Evolutionary conservation across 2,329 filamentous ascomycete species (phyloP).

Genomic region (Magnaporthales sp.): DNA sequence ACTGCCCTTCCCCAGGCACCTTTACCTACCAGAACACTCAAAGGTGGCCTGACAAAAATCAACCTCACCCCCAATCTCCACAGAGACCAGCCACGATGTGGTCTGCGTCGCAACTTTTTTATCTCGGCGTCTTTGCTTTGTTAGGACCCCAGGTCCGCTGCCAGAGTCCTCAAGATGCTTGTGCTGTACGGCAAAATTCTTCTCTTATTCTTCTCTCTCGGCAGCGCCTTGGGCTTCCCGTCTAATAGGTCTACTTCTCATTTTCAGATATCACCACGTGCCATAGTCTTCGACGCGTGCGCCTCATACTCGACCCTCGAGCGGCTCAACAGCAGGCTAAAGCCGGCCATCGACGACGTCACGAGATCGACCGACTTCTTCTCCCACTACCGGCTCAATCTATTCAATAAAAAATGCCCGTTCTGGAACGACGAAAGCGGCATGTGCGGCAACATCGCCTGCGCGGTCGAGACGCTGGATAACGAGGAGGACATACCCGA

Average conservation of each 20-base stretch:
- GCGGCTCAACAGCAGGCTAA: slow-evolving; percentile 66
- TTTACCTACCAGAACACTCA: neutral
- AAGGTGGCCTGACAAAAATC: neutral
- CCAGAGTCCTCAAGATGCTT: slow-evolving; percentile 36
- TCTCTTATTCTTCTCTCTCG: slow-evolving; percentile 8
- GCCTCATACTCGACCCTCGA: slow-evolving; percentile 90
- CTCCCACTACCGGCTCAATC: slow-evolving; percentile 89
- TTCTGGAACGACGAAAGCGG: slow-evolving; percentile 93
- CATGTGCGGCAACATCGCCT: slow-evolving; percentile 95
- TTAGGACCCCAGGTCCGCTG: slow-evolving; percentile 41
- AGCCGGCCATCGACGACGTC: slow-evolving; percentile 69
- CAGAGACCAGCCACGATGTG: slow-evolving; percentile 30
- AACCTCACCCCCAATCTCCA: neutral
- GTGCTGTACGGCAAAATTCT: slow-evolving; percentile 37
- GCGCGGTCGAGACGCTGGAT: slow-evolving; percentile 88
- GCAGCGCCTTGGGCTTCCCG: slow-evolving; percentile 9
- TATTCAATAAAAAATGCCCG: slow-evolving; percentile 89
- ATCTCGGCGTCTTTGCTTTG: slow-evolving; percentile 46
- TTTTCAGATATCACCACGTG: slow-evolving; percentile 71
- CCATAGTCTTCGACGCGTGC: slow-evolving; percentile 90
- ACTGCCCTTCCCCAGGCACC: neutral
- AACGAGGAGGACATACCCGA: slow-evolving; percentile 89
- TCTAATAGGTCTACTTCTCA: slow-evolving; percentile 27
- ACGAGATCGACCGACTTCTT: slow-evolving; percentile 93
- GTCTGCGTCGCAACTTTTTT: slow-evolving; percentile 45